Base-by-base conservation (phyloP, 169 alveolate genomes). In the Plasmodium reichenowi region DNA sequence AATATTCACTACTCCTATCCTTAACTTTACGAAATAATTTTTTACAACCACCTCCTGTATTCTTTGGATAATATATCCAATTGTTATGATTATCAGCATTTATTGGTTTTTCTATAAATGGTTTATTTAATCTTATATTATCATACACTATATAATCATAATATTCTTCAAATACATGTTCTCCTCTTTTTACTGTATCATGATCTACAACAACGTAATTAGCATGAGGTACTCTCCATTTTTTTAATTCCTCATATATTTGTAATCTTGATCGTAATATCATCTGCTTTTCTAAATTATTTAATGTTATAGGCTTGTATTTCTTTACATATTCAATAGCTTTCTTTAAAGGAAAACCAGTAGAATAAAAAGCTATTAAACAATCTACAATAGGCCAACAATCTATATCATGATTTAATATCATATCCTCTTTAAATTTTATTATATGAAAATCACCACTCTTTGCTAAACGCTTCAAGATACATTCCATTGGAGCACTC, bases 61-160 rank as follows among this genome's bases (percentile, higher is more conserved):
- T 96, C 38, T 95, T 93, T 9, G 98, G 97, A 88, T 98, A 98
- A 93, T 98, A 98, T 48, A 98, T 97, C 97, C 98, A 98, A 74
- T 97, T 97, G 91, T 98, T 97, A 92, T 98, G 99, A 93, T 98
- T 98, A 89, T 98, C 99, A 2, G 99, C 98, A 92, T 98, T 97
- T 71, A 97, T 89, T 3, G 99, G 99, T 72, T 98, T 98, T 90
- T 98, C 99, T 0, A 98, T 98, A 92, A 98, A 98, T 0, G 99
- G 99, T 88, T 98, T 98, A 67, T 94, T 93, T 66, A 98, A 88
- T 92, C 97, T 95, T 38, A 96, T 86, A 12, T 98, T 97, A 64
- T 97, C 95, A 78, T 96, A 97, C 10, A 95, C 93, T 38, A 98
- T 95, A 83, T 96, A 98, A 78, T 98, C 99, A 68, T 96, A 97